Evolutionary conservation across 805 yeast species (phyloP), one percentile per base, ranked within the genome.

Genomic region (Metschnikowia shivogae): DNA sequence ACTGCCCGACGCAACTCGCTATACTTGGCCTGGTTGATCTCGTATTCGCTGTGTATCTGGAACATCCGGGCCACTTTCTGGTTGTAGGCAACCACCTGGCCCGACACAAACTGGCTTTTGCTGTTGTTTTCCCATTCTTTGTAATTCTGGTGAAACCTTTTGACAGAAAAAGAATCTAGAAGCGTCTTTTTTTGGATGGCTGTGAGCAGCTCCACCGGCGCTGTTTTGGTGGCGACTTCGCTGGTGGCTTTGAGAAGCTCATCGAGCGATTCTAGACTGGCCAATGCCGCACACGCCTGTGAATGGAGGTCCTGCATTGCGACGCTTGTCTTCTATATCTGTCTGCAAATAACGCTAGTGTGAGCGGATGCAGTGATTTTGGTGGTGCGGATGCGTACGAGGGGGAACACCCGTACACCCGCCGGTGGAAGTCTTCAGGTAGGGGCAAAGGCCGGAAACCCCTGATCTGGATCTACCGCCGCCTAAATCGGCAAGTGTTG

Each of bases 111-210:
- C 39, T 46, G 43, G 9, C 50, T 47, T 20, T 31, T 54, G 34
- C 48, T 40, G 3, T 43, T 39, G 27, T 52, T 34, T 36, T 67
- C 64, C 66, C 66, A 63, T 17, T 53, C 58, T 49, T 64, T 62
- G 51, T 56, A 63, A 5, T 54, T 57, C 36, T 56, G 53, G 35
- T 67, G 70, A 37, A 63, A 56, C 45, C 57, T 59, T 48, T 58
- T 67, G 34, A 66, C 60, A 20, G 57, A 43, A 46, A 65, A 67
- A 20, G 74, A 68, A 44, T 68, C 74, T 13, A 69, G 50, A 29
- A 48, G 49, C 27, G 41, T 47, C 7, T 35, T 32, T 12, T 43
- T 33, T 34, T 45, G 47, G 29, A 22, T 5, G 11, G 12, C 22
- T 5, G 37, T 14, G 22, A 48, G 36, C 14, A 40, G 32, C 1